Base-by-base conservation (phyloP, 2,329 filamentous ascomycete genomes). In the Arthrinium puccinioides region DNA sequence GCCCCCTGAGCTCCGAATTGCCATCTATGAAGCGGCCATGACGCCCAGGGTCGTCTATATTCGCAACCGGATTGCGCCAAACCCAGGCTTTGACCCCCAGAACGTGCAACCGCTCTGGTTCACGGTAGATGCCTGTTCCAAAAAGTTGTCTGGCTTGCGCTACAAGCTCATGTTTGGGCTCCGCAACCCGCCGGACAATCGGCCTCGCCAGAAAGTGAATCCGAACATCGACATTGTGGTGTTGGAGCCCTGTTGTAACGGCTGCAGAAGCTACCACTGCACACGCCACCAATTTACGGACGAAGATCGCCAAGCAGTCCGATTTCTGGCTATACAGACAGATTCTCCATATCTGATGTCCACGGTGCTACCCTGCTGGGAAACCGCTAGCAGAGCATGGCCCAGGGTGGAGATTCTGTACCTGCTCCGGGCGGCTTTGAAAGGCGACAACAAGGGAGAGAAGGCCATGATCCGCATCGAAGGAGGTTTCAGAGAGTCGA, bases 1-100 rank as follows among this genome's bases (percentile, higher is more conserved):
- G 8, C 54, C 54, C 5, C 2, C 21, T 5, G 55, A 59, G 37
- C 34, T 59, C 7, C 42, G 50, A 41, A 41, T 56, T 14, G 48
- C 55, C 47, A 42, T 57, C 13, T 59, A 53, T 53, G 52, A 57
- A 38, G 47, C 47, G 10, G 51, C 49, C 8, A 39, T 54, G 7
- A 36, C 41, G 9, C 49, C 54, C 10, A 51, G 55, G 16, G 26
- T 54, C 10, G 36, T 47, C 3, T 59, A 59, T 31, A 45, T 59
- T 23, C 46, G 49, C 32, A 59, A 59, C 32, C 44, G 52, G 33
- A 39, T 34, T n/a, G 47, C 47, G 7, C 6, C 29, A 7, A 5
- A 29, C 6, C 39, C 34, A 10, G 31, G 21, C 6, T 18, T 26
- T 28, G 47, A 42, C 1, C 35, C 52, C 16, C 52, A 56, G 23